Evolutionary conservation across 305 asterid species (phyloP), one percentile per base, ranked within the genome.

Genomic region (Stenogyne calaminthoides): DNA sequence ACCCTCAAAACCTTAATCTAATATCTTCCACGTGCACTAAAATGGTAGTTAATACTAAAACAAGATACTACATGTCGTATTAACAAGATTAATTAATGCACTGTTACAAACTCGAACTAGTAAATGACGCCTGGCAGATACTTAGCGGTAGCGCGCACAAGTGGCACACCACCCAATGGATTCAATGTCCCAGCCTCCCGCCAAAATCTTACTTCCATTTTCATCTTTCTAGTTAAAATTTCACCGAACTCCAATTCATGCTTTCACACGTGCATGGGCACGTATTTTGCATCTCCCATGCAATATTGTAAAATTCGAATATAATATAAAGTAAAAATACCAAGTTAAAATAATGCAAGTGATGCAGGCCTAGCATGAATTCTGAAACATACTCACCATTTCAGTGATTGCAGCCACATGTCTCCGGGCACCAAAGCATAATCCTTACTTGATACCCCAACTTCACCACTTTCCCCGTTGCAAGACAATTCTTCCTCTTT

Each of bases 361-460:
- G 62, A 78, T 51, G 11, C 5, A 54, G 46, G 75, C 40, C 76
- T 63, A 72, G 58, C 27, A 49, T 16, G 58, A 57, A 39, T 49
- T 71, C 51, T 5, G 54, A 47, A 37, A 73, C 14, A 52, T 49
- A 79, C 94, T 72, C 46, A 93, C 98, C 97, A 89, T 83, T 93
- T 94, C 76, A 94, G 95, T 22, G 97, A 82, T 78, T 86, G 87
- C 77, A 91, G 88, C 98, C 98, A 94, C 81, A 85, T 81, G 44
- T 88, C 93, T 15, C 93, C 90, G 0, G 96, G 91, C 67, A 91
- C 87, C 87, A 93, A 88, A n/a, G 97, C 98, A 83, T 88, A 90
- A 81, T 90, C 97, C 77, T 90, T 84, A 37, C 91, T 86, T 47
- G 92, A 88, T 78, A 85, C 76, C 70, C 92, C 95, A 63, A 74